Evolutionary conservation across 495 filamentous ascomycete genomes (phyloP), one percentile per base, ranked within the genome.

Genomic region (Chaetomium cochliodes): DNA sequence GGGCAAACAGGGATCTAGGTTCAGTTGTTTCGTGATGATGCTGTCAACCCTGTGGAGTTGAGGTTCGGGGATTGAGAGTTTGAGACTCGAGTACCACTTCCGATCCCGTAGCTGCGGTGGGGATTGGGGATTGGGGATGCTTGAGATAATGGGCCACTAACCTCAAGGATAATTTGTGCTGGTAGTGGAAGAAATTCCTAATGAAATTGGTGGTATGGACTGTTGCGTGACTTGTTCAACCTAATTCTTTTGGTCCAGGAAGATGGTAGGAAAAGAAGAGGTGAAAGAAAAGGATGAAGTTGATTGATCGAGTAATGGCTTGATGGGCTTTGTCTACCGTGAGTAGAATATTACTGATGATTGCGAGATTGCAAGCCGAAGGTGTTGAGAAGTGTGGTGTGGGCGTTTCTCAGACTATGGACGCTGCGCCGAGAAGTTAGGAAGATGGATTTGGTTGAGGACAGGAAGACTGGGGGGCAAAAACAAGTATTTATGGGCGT

Each of bases 61-160:
- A 61, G 59, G 47, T 47, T 61, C 52, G 47, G 42, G 59, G n/a
- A n/a, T n/a, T 30, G 16, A 15, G n/a, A n/a, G n/a, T n/a, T n/a
- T n/a, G 42, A 26, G n/a, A 44, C 2, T 20, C 28, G n/a, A 49
- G 2, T 18, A n/a, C 46, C 46, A 52, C 46, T 52, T 52, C 23
- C 46, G 41, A 30, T 47, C n/a, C n/a, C n/a, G n/a, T n/a, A n/a
- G n/a, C n/a, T n/a, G n/a, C n/a, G n/a, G n/a, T n/a, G n/a, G n/a
- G n/a, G n/a, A n/a, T 47, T 4, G 54, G 22, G 37, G 18, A 7
- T n/a, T 12, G 53, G 50, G 50, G 15, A 56, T 20, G 55, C 5
- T 1, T 52, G 9, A 18, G 30, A 20, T 3, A 4, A 33, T 37
- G 52, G 1, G 0, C 18, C 9, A 37, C 52, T 30, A 22, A 55